phyloP scores from a whole-genome alignment of 768 basidiomycete species.

The Termitomyces sp. region DNA sequence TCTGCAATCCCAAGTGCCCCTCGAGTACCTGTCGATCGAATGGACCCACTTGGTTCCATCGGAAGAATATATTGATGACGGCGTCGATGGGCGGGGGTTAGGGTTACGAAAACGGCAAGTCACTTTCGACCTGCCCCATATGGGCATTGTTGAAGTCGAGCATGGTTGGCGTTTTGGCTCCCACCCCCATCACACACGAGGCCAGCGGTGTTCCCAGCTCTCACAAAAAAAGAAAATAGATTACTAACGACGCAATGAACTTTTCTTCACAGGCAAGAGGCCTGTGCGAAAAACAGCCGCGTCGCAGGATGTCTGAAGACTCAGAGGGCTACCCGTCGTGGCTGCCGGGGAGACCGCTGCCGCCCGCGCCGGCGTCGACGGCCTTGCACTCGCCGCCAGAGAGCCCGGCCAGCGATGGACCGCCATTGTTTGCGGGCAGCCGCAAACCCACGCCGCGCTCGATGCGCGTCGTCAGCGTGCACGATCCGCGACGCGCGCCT shows the following conservation, averaged over 20 bases:
- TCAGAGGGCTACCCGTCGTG: constrained; percentile 78
- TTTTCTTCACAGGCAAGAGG: constrained; percentile 26
- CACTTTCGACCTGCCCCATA: constrained; percentile 8
- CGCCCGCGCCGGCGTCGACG: constrained; percentile 65
- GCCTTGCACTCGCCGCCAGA: constrained; percentile 48
- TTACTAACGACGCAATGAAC: constrained; percentile 18
- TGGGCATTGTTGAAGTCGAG: constrained; percentile 21
- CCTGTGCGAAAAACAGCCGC: constrained; percentile 24
- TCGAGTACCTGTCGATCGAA: too few species aligned
- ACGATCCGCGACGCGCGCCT: constrained; percentile 45
- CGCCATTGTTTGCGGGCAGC: constrained; percentile 44
- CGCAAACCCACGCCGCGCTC: constrained; percentile 76
- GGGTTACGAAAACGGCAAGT: constrained; percentile 12
- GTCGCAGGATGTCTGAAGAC: constrained; percentile 32
- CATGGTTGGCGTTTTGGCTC: constrained; percentile 14
- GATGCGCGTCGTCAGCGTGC: constrained; percentile 73
- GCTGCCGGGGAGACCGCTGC: constrained; percentile 75
- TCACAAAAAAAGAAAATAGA: too few species aligned
- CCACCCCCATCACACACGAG: constrained; percentile 35
- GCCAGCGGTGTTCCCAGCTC: constrained; percentile 19
- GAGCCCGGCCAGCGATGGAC: constrained; percentile 23
- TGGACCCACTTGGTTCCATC: too few species aligned
- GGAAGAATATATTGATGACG: neutral
- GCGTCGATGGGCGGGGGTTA: constrained; percentile 7
- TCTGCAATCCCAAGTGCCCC: too few species aligned